A percentile compares a stretch with the other conserved stretches of the same genome.
phyloP scores from a whole-genome alignment of 164 flowering plant species.

The Liquidambar formosana region DNA sequence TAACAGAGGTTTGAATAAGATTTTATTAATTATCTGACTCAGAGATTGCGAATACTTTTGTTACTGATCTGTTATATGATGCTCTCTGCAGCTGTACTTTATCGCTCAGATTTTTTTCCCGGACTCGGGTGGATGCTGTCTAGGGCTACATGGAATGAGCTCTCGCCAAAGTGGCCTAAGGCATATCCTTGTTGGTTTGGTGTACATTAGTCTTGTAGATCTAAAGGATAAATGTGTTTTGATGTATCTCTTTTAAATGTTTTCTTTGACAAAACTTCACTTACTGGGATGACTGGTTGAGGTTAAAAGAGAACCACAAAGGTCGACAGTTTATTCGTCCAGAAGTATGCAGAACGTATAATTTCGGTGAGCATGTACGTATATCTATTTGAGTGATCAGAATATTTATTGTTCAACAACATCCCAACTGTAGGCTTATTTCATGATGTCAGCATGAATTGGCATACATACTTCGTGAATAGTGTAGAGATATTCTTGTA shows the following conservation, averaged over 20 bases:
- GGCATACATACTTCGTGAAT: no score
- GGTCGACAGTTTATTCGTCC: constrained; percentile 93
- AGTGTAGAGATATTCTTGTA: no score
- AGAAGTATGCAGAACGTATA: constrained; percentile 98
- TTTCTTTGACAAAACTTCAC: constrained; percentile 71
- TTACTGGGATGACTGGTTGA: constrained; percentile 99
- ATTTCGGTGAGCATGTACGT: constrained; percentile 97
- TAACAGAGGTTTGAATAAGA: not conserved
- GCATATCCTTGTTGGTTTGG: constrained; percentile 81
- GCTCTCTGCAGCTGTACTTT: constrained; percentile 69
- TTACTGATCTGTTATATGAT: constrained; percentile 13
- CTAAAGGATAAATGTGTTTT: not conserved
- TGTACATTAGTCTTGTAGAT: constrained; percentile 8
- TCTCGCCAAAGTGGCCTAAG: constrained; percentile 98
- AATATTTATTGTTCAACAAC: constrained; percentile 2
- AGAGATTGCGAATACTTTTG: not conserved
- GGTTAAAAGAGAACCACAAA: constrained; percentile 84
- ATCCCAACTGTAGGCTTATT: not conserved
- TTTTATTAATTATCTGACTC: not conserved
- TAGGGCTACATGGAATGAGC: constrained; percentile 83
- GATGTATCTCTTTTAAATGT: constrained; percentile 1
- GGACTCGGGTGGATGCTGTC: constrained; percentile 99
- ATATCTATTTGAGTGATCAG: not conserved
- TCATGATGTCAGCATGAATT: no score
- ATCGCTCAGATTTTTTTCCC: constrained; percentile 97